Conservation (phyloP, 139 green algal genomes). For the Chlorella ohadii region DNA sequence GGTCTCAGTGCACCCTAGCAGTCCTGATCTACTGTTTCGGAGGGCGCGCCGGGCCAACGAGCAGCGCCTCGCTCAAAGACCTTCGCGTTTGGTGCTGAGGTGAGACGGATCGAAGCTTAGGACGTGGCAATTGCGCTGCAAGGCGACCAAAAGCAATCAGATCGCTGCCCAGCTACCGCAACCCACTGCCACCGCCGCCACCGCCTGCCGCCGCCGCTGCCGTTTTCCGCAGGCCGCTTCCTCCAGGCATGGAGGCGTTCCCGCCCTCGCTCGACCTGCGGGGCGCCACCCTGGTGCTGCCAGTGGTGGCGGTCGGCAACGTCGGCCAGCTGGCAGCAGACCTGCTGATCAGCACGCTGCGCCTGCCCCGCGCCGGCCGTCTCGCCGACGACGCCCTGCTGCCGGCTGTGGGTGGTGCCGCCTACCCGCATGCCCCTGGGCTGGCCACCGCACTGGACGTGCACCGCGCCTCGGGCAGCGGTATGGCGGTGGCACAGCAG, state of each 20-base stretch:
- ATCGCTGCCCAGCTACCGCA: no score
- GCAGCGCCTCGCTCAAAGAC: no score
- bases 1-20: no score
- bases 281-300: conserved; percentile 10
- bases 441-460: conserved; percentile 70
- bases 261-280: background rate
- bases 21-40: no score
- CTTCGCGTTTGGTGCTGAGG: no score
- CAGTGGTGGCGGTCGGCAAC: conserved; percentile 55
- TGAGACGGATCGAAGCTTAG: no score
- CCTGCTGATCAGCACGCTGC: conserved; percentile 64
- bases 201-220: background rate
- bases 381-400: conserved; percentile 68
- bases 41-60: no score
- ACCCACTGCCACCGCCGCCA: background rate
- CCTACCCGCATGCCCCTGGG: conserved; percentile 41
- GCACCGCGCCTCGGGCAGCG: conserved; percentile 15
- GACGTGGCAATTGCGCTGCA: no score
- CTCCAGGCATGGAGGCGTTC: no score
- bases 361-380: conserved; percentile 32
- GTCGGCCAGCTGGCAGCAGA: conserved; percentile 85
- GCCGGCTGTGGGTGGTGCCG: conserved; percentile 68
- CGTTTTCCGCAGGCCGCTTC: no score
- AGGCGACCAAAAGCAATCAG: no score
- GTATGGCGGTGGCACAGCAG: conserved; percentile 43